phyloP scores from a whole-genome alignment of 2,329 filamentous ascomycete genomes.

The Calonectria fujianensis region DNA sequence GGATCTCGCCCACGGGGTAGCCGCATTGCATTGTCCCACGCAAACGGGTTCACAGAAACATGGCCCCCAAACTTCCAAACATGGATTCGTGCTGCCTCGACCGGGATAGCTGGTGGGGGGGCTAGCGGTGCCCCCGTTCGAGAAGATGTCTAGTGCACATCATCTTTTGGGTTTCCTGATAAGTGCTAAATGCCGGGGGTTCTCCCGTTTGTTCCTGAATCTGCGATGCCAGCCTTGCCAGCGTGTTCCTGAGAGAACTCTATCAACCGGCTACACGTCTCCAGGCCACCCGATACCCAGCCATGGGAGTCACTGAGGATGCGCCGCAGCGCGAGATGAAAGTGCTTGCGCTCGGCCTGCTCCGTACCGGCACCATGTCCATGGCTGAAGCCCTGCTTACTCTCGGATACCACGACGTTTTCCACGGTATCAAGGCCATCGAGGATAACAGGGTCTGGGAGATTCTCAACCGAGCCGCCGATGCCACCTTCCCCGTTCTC shows the following conservation, averaged over 20 bases:
- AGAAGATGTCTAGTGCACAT: conserved; percentile 1
- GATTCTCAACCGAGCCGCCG: conserved; percentile 54
- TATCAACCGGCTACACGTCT: neutral
- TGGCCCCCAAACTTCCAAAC: neutral
- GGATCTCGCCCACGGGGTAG: neutral
- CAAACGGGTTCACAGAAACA: neutral
- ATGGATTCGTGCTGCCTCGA: neutral
- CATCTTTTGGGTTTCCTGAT: neutral
- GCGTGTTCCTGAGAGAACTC: neutral
- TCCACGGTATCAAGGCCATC: conserved; percentile 56
- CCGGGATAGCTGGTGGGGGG: neutral
- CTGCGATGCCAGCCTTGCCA: neutral
- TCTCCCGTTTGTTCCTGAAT: neutral
- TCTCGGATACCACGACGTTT: conserved; percentile 59
- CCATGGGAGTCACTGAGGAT: neutral
- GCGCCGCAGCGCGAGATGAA: conserved; percentile 45
- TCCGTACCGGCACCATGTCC: conserved; percentile 59
- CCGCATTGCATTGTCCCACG: neutral
- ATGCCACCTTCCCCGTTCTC: conserved; percentile 55
- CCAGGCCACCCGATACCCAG: no score
- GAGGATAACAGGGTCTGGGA: conserved; percentile 51
- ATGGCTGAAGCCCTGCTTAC: conserved; percentile 58
- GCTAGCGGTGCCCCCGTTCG: neutral
- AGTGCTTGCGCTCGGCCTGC: conserved; percentile 57
- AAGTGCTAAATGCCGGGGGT: neutral